Conservation (phyloP, 2,329 filamentous ascomycete genomes). For the Penicillium sp. region DNA sequence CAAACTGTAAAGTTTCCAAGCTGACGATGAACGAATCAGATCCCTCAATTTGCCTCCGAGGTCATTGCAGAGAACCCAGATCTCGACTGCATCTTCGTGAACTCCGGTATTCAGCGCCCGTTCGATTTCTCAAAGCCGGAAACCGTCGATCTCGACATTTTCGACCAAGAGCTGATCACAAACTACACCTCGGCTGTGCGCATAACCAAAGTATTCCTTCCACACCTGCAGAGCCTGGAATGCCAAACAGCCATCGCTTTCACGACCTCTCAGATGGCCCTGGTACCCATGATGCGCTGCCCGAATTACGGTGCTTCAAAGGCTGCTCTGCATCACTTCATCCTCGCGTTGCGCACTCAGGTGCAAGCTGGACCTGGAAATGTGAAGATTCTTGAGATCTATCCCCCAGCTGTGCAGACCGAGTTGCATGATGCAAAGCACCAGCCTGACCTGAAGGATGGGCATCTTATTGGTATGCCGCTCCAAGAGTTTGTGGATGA, state of each 20-base stretch:
- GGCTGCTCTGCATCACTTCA: neutral
- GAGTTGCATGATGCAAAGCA: slow-evolving; percentile 58
- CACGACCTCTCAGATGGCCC: slow-evolving; percentile 47
- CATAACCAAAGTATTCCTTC: slow-evolving; percentile 8
- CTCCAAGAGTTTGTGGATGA: slow-evolving; percentile 54
- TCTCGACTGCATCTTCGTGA: slow-evolving; percentile 21
- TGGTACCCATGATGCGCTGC: slow-evolving; percentile 50
- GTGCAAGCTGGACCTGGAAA: neutral
- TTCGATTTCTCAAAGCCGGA: slow-evolving; percentile 20
- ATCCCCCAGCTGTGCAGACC: slow-evolving; percentile 43
- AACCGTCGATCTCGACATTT: slow-evolving; percentile 16
- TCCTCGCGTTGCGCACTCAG: slow-evolving; percentile 1
- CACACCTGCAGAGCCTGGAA: neutral
- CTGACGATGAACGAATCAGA: neutral
- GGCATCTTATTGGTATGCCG: slow-evolving; percentile 55
- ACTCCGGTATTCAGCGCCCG: slow-evolving; percentile 17
- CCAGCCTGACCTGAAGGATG: slow-evolving; percentile 55
- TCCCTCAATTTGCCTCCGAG: slow-evolving; percentile 2
- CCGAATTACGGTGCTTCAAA: slow-evolving; percentile 54
- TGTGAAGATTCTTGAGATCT: neutral
- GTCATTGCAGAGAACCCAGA: slow-evolving; percentile 14
- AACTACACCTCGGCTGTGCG: slow-evolving; percentile 17
- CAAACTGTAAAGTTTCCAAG: neutral
- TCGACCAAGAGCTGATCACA: slow-evolving; percentile 17
- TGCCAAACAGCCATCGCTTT: neutral